These are phyloP conservation scores for Cyclotella cryptica DNA, from an alignment of 108 stramenopile species.

Conservation along the genomic window DNA sequence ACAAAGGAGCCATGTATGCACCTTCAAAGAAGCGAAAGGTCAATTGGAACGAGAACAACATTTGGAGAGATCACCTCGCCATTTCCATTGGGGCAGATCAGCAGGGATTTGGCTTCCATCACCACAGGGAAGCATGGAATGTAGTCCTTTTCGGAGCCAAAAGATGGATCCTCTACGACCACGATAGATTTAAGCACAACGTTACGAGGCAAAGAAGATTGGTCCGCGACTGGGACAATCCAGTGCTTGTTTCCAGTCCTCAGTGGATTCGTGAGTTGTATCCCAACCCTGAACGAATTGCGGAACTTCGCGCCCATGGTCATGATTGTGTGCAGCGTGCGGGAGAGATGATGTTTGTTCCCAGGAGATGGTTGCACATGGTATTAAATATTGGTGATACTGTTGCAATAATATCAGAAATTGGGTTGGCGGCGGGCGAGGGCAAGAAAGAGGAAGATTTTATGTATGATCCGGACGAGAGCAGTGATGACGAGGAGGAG, in stretches of 20 bases:
- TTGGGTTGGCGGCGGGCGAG: conserved; percentile 45
- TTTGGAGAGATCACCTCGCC: conserved; percentile 49
- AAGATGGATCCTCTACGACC: conserved; percentile 51
- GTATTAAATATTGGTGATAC: conserved; percentile 55
- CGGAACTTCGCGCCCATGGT: conserved; percentile 42
- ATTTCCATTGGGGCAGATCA: conserved; percentile 49
- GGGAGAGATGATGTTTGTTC: conserved; percentile 50
- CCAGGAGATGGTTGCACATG: conserved; percentile 48
- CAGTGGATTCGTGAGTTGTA: conserved; percentile 47
- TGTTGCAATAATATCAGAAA: conserved; percentile 40
- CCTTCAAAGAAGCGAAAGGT: conserved; percentile 35
- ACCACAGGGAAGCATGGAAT: conserved; percentile 54
- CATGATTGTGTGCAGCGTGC: conserved; percentile 53
- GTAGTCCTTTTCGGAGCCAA: conserved; percentile 48
- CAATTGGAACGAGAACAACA: conserved; percentile 18
- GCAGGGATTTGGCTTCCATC: conserved; percentile 50
- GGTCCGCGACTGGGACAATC: conserved; percentile 30
- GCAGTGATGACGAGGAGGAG: conserved; percentile 31
- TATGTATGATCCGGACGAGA: conserved; percentile 33
- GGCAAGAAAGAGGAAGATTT: conserved; percentile 48
- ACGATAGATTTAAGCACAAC: conserved; percentile 34
- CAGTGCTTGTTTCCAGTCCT: conserved; percentile 11
- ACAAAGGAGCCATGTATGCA: conserved; percentile 20
- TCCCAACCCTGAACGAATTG: conserved; percentile 41
- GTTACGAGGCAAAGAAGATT: conserved; percentile 30